Percentiles rank a stretch among this genome's conserved stretches.
Evolutionary conservation across 2,329 filamentous ascomycete species (phyloP).

Genomic region (Xylariaceae sp.): DNA sequence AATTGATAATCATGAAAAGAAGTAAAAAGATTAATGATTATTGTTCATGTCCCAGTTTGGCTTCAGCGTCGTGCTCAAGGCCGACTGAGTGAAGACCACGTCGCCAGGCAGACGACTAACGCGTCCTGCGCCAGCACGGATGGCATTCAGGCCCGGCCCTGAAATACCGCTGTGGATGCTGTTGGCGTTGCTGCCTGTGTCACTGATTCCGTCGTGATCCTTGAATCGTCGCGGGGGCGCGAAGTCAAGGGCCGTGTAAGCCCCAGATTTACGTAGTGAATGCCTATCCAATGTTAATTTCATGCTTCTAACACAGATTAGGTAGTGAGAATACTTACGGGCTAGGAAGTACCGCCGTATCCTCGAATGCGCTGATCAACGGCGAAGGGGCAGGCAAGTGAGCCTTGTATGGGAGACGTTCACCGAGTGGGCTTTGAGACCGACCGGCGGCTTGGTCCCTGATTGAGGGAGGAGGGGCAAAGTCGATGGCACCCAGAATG

Average conservation of each 20-base stretch:
- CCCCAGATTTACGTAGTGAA: constrained; percentile 67
- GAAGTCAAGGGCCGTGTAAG: constrained; percentile 76
- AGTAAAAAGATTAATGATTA: constrained; percentile 1
- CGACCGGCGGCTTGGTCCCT: constrained; percentile 65
- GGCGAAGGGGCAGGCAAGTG: constrained; percentile 69
- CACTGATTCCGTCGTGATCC: constrained; percentile 56
- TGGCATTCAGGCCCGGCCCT: constrained; percentile 59
- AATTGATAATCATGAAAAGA: background rate
- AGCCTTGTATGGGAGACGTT: constrained; percentile 69
- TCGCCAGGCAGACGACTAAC: constrained; percentile 79
- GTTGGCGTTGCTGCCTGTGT: constrained; percentile 57
- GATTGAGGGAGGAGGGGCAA: constrained; percentile 70
- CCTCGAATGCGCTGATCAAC: constrained; percentile 77
- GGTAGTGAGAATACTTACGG: constrained; percentile 60
- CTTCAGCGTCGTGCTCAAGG: constrained; percentile 57
- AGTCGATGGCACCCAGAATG: constrained; percentile 65
- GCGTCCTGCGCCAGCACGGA: constrained; percentile 78
- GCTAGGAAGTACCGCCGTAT: constrained; percentile 79
- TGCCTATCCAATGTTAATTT: constrained; percentile 47
- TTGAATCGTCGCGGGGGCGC: constrained; percentile 71
- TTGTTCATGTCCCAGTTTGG: constrained; percentile 49
- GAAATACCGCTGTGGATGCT: constrained; percentile 78
- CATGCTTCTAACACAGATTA: background rate
- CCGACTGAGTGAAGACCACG: constrained; percentile 69
- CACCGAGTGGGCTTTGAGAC: constrained; percentile 58